A percentile compares a stretch with the other conserved stretches of the same genome.
phyloP scores from a whole-genome alignment of 441 rosid species.

The Pelargonium cotyledonis region DNA sequence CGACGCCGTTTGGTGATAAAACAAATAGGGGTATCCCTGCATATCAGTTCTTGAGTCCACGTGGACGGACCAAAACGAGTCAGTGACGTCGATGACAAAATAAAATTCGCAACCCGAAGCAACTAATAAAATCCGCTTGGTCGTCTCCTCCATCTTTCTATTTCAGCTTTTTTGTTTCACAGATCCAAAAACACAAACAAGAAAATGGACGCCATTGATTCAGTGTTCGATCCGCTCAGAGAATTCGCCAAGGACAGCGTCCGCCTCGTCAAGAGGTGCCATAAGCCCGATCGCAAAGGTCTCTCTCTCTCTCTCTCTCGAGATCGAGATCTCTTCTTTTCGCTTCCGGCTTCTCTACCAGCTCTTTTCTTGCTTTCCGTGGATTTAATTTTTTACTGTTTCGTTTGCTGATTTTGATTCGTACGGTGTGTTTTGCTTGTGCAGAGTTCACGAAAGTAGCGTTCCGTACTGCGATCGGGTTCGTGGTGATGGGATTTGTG shows the following conservation, averaged over 20 bases:
- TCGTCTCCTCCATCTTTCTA: neutral
- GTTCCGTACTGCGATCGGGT: conserved; percentile 73
- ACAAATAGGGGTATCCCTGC: neutral
- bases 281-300: conserved; percentile 29
- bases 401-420: neutral
- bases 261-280: conserved; percentile 30
- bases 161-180: neutral
- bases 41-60: neutral
- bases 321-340: neutral
- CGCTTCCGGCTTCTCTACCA: neutral
- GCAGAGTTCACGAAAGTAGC: conserved; percentile 82
- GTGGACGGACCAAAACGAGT: neutral
- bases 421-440: neutral
- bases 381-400: neutral
- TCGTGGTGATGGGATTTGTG: conserved; percentile 80
- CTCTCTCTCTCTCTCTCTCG: neutral
- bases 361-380: neutral
- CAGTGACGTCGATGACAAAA: neutral
- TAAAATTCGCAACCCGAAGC: neutral
- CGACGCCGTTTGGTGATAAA: neutral
- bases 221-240: conserved; percentile 22
- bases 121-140: neutral
- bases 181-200: neutral
- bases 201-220: conserved; percentile 24
- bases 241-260: conserved; percentile 24